Percentiles rank a stretch among this genome's conserved stretches.
These are phyloP conservation scores for Polychaeton citri DNA, from an alignment of 2,329 filamentous ascomycete species.

Conservation along the genomic window DNA sequence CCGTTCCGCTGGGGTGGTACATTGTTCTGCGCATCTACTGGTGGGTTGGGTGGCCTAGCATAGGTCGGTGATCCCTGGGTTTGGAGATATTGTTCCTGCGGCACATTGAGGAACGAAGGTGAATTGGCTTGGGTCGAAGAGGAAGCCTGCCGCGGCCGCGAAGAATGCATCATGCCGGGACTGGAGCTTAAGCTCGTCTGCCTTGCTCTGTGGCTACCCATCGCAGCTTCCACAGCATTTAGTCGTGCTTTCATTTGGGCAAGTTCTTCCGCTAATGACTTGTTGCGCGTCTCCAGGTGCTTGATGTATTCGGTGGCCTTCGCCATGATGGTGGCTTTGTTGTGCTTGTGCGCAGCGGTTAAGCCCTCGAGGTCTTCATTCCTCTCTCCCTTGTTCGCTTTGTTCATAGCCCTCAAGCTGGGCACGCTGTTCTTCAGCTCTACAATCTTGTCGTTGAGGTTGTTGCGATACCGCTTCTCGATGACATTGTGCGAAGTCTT, in stretches of 20 bases:
- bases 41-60: slow-evolving; percentile 16
- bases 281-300: slow-evolving; percentile 84
- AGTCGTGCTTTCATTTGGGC: slow-evolving; percentile 63
- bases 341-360: slow-evolving; percentile 75
- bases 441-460: slow-evolving; percentile 93
- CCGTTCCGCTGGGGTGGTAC: slow-evolving; percentile 19
- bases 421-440: slow-evolving; percentile 85
- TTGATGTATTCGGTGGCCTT: slow-evolving; percentile 95
- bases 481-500: slow-evolving; percentile 98
- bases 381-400: slow-evolving; percentile 51
- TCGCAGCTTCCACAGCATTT: slow-evolving; percentile 52
- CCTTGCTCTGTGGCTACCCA: slow-evolving; percentile 24
- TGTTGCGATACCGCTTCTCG: slow-evolving; percentile 90
- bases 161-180: slow-evolving; percentile 4
- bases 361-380: slow-evolving; percentile 59
- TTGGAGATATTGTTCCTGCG: slow-evolving; percentile 21
- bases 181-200: slow-evolving; percentile 12
- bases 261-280: slow-evolving; percentile 70
- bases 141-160: slow-evolving; percentile 14
- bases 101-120: slow-evolving; percentile 14
- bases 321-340: slow-evolving; percentile 91
- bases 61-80: slow-evolving; percentile 19
- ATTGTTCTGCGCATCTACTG: slow-evolving; percentile 21
- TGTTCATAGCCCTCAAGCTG: slow-evolving; percentile 71
- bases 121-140: slow-evolving; percentile 12